Evolutionary conservation across 768 basidiomycete species (phyloP).

Genomic region (Calocera viscosa): DNA sequence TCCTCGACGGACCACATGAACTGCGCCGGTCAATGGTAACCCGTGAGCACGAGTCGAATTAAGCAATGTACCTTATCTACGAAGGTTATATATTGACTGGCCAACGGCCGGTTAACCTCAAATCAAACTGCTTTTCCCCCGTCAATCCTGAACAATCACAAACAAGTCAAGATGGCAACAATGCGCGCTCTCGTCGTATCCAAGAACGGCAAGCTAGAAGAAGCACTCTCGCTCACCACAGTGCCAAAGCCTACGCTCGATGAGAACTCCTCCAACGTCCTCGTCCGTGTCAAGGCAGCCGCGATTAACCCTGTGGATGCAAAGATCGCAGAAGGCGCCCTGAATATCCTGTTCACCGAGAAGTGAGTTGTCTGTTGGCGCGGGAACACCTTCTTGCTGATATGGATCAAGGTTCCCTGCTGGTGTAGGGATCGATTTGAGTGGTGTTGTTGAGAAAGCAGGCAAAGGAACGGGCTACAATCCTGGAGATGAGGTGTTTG

Average conservation of each 20-base stretch:
- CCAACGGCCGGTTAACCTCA: too few species aligned
- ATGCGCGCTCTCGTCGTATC: not conserved
- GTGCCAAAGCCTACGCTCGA: not conserved
- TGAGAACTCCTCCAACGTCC: not conserved
- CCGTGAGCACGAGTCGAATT: too few species aligned
- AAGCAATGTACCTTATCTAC: too few species aligned
- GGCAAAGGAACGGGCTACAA: not conserved
- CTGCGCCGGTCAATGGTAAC: too few species aligned
- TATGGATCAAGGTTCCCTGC: not conserved
- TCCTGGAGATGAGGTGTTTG: not conserved
- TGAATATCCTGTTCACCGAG: not conserved
- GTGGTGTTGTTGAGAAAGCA: not conserved
- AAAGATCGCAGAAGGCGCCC: not conserved
- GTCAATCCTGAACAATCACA: too few species aligned
- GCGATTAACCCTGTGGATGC: not conserved
- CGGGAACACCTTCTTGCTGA: too few species aligned
- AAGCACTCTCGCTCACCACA: not conserved
- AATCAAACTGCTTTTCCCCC: too few species aligned
- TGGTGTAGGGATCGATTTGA: not conserved
- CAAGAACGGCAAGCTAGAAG: not conserved
- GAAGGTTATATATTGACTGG: too few species aligned
- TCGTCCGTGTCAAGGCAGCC: not conserved
- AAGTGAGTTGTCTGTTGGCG: too few species aligned
- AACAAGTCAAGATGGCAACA: not conserved
- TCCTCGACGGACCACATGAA: too few species aligned